Percentiles rank a stretch among this genome's conserved stretches.
phyloP scores from a whole-genome alignment of 1,284 basidiomycete species.

The Ganoderma sinense region DNA sequence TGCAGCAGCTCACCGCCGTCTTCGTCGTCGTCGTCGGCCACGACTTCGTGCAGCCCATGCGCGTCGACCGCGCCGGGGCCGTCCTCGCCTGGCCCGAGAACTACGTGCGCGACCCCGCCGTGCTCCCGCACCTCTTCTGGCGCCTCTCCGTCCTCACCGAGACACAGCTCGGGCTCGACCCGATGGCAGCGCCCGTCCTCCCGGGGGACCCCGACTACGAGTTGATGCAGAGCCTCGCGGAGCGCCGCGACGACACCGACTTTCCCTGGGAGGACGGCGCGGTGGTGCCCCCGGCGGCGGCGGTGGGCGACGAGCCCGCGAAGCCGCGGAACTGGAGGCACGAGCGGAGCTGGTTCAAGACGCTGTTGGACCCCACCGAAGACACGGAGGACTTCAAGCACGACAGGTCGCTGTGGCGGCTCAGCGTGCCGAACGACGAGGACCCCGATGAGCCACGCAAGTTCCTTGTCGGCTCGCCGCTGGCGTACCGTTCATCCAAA shows the following conservation, averaged over 20 bases:
- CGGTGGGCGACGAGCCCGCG: not conserved
- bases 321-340: not conserved
- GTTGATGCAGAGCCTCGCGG: slow-evolving; percentile 11
- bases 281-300: not conserved
- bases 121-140: slow-evolving; percentile 11
- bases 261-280: not conserved
- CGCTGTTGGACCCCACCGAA: not conserved
- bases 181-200: slow-evolving; percentile 6
- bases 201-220: slow-evolving; percentile 3
- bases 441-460: not conserved
- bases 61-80: not conserved
- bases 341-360: not conserved
- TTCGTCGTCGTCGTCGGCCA: slow-evolving; percentile 4
- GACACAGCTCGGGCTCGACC: slow-evolving; percentile 18
- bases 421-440: slow-evolving; percentile 7
- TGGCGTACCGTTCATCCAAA: not conserved
- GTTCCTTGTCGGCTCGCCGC: slow-evolving; percentile 13
- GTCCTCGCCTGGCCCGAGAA: not conserved
- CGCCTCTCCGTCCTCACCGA: slow-evolving; percentile 13
- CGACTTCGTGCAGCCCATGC: not conserved
- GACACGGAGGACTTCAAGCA: not conserved
- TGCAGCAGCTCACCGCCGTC: not conserved
- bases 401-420: slow-evolving; percentile 5
- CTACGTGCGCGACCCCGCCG: slow-evolving; percentile 3
- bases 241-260: not conserved